Evolutionary conservation across 805 yeast genomes (phyloP), one percentile per base, ranked within the genome.

Genomic region (Metschnikowia orientalis): DNA sequence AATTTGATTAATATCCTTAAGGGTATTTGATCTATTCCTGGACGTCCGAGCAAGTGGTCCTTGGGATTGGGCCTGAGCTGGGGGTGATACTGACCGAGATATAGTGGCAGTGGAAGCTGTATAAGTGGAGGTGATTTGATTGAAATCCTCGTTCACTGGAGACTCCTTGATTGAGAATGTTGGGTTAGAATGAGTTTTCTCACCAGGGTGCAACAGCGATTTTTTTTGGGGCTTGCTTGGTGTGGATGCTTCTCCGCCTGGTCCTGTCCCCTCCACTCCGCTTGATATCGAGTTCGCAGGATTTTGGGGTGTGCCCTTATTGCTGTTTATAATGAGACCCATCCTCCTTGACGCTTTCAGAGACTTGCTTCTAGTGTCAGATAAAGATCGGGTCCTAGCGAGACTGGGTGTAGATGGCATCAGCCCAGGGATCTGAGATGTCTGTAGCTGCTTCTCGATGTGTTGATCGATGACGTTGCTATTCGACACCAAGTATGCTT

Each of bases 301-400:
- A n/a, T n/a, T 34, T 19, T 43, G 48, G 2, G 49, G 46, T 6
- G 45, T 38, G 8, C 24, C 38, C 29, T 41, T 41, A 10, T 38
- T 38, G 54, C 63, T 68, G 34, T 73, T 75, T 32, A 75, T 72
- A 23, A 82, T 76, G 34, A 82, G 71, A 0, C 89, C 90, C 88
- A 80, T 81, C 41, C 90, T 63, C 50, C 81, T 76, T 0, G 85
- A 75, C 4, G 86, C 84, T 35, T 77, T 69, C n/a, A 82, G 70
- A 6, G 79, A 63, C 28, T 52, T 50, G 19, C 61, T 60, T 37
- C 69, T 72, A 2, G 74, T 42, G 11, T 59, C 61, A 2, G 65
- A 56, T 4, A 58, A 47, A 18, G 60, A 51, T 31, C 57, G 47
- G 2, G 60, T 49, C 22, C 69, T 41, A 2, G 54, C 41, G 4